Evolutionary conservation across 2,329 filamentous ascomycete genomes (phyloP), one percentile per base, ranked within the genome.

Genomic region (Nemania sp.): DNA sequence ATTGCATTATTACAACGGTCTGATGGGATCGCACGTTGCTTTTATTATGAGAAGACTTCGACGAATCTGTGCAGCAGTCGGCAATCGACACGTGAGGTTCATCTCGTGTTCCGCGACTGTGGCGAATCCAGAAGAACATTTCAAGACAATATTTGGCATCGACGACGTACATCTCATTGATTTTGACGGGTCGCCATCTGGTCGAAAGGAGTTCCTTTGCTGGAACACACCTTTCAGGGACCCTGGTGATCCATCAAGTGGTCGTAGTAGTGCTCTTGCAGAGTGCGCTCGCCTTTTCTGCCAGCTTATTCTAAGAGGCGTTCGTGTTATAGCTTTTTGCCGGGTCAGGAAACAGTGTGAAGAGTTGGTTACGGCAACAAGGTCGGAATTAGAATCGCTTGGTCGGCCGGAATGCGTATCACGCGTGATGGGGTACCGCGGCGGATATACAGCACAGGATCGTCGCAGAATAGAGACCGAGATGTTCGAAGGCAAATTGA

Each of bases 141-240:
- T 99, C 82, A 86, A 86, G 70, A 90, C 90, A 0, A 89, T 99
- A n/a, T 97, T 97, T 62, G 93, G 93, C 0, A 81, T 96, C 6
- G 82, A 91, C 0, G 79, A 92, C 59, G 90, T 96, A 12, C 84
- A 80, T 53, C 72, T 97, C 39, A 88, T 93, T 1, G 91, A 97
- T 66, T 92, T 89, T 65, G 94, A 99, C 67, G 94, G 94, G 1
- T 96, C 92, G 0, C 94, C 94, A 0, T 91, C 91, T 5, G 91
- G 93, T 0, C 81, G 91, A 19, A 97, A 97, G 68, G 93, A 97
- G 66, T 97, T 97, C 53, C 68, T 99, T 6, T 97, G 92, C 71
- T 99, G 94, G 94, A 97, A 99, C 64, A 97, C 93, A 0, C 94
- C 94, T 0, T 96, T 85, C 71, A 95, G 91, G 69, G 93, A 97